These are phyloP conservation scores for Botryosphaeria dothidea DNA, from an alignment of 2,329 filamentous ascomycete species.

Conservation along the genomic window DNA sequence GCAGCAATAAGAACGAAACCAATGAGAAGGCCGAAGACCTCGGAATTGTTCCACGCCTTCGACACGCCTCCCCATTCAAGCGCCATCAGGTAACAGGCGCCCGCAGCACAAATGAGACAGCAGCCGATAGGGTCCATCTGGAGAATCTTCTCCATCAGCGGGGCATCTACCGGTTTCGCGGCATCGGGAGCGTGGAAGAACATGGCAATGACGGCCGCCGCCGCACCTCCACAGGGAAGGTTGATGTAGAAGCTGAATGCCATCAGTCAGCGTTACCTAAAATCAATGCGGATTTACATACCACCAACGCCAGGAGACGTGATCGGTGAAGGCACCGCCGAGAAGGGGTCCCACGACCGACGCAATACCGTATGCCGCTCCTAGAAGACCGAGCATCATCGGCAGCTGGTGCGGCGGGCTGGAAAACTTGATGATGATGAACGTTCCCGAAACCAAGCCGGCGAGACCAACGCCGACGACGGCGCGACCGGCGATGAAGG, in stretches of 20 bases:
- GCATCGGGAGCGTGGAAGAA: slow-evolving; percentile 38
- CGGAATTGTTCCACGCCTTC: neutral
- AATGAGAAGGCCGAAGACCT: neutral
- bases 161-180: slow-evolving; percentile 25
- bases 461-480: slow-evolving; percentile 53
- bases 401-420: slow-evolving; percentile 43
- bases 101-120: slow-evolving; percentile 34
- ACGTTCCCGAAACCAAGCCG: slow-evolving; percentile 48
- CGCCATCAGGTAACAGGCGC: slow-evolving; percentile 34
- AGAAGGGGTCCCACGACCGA: slow-evolving; percentile 26
- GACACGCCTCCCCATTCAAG: slow-evolving; percentile 37
- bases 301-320: slow-evolving; percentile 40
- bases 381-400: neutral
- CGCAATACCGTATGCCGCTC: slow-evolving; percentile 21
- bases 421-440: slow-evolving; percentile 52
- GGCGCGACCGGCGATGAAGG: slow-evolving; percentile 52
- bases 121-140: slow-evolving; percentile 32
- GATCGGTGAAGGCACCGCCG: slow-evolving; percentile 22
- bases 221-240: slow-evolving; percentile 46
- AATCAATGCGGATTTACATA: neutral
- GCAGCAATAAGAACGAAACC: neutral
- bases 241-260: slow-evolving; percentile 44
- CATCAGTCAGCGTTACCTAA: neutral
- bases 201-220: slow-evolving; percentile 41
- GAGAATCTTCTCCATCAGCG: neutral